These are phyloP conservation scores for Pseudozyma flocculosa DNA, from an alignment of 1,284 basidiomycete genomes.

Conservation along the genomic window DNA sequence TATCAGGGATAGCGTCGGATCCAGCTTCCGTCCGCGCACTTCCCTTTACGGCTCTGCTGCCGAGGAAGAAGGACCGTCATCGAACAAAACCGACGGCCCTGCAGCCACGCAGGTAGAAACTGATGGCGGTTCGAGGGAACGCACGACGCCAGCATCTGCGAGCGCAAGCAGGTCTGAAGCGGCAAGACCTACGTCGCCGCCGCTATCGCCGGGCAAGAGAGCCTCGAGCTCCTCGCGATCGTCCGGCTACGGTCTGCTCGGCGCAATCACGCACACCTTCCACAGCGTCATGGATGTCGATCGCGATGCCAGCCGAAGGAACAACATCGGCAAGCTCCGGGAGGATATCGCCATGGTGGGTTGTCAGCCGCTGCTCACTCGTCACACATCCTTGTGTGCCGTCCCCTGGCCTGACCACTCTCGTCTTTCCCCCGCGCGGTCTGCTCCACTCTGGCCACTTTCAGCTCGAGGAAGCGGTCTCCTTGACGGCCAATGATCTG, in stretches of 20 bases:
- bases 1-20: constrained; percentile 30
- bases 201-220: constrained; percentile 22
- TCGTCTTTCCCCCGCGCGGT: too few relatives aligned
- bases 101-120: not conserved
- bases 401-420: too few relatives aligned
- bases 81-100: too few relatives aligned
- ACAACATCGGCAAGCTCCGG: constrained; percentile 86
- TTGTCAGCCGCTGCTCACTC: too few relatives aligned
- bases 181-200: constrained; percentile 13
- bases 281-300: constrained; percentile 99
- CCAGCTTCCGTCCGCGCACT: constrained; percentile 16
- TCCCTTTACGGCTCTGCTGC: constrained; percentile 24
- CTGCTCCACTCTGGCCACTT: not conserved
- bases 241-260: constrained; percentile 69
- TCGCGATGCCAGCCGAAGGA: constrained; percentile 89
- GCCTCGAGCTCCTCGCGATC: constrained; percentile 17
- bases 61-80: constrained; percentile 6
- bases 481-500: constrained; percentile 63
- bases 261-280: constrained; percentile 88
- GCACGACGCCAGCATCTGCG: not conserved
- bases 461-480: constrained; percentile 50
- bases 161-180: not conserved
- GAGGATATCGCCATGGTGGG: constrained; percentile 74
- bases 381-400: too few relatives aligned
- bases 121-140: too few relatives aligned